Evolutionary conservation across 2,329 filamentous ascomycete species (phyloP).

Genomic region (Phialemonium atrogriseum): DNA sequence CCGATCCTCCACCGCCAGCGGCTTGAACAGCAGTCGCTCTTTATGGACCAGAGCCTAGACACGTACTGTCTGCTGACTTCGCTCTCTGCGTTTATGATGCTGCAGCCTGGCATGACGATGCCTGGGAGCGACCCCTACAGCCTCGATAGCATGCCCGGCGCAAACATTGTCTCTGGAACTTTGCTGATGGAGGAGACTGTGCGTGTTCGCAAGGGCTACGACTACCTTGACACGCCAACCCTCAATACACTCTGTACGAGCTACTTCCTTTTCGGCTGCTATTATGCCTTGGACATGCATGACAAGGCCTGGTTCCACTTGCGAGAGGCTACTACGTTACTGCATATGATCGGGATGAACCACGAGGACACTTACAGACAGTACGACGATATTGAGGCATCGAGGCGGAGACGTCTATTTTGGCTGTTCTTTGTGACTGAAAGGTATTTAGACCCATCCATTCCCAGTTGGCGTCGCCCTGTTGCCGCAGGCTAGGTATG

Average conservation of each 20-base stretch:
- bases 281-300: slow-evolving; percentile 64
- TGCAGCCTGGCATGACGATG: slow-evolving; percentile 59
- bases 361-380: slow-evolving; percentile 55
- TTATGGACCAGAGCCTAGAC: slow-evolving; percentile 54
- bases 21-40: slow-evolving; percentile 49
- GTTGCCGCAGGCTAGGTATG: slow-evolving; percentile 10
- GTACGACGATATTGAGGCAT: slow-evolving; percentile 50
- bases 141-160: slow-evolving; percentile 48
- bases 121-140: slow-evolving; percentile 47
- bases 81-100: slow-evolving; percentile 60
- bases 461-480: neutral
- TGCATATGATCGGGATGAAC: slow-evolving; percentile 51
- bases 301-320: slow-evolving; percentile 74
- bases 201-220: slow-evolving; percentile 54
- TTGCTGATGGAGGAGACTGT: slow-evolving; percentile 60
- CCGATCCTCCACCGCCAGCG: slow-evolving; percentile 53
- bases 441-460: slow-evolving; percentile 37
- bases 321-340: slow-evolving; percentile 66
- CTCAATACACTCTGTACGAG: slow-evolving; percentile 60
- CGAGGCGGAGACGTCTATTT: slow-evolving; percentile 58
- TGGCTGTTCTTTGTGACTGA: slow-evolving; percentile 68
- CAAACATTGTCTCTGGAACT: slow-evolving; percentile 55
- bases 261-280: slow-evolving; percentile 68
- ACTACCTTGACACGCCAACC: slow-evolving; percentile 48
- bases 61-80: slow-evolving; percentile 56